Base-by-base conservation (phyloP, 2,329 filamentous ascomycete species). In the Tetracladium maxilliforme region DNA sequence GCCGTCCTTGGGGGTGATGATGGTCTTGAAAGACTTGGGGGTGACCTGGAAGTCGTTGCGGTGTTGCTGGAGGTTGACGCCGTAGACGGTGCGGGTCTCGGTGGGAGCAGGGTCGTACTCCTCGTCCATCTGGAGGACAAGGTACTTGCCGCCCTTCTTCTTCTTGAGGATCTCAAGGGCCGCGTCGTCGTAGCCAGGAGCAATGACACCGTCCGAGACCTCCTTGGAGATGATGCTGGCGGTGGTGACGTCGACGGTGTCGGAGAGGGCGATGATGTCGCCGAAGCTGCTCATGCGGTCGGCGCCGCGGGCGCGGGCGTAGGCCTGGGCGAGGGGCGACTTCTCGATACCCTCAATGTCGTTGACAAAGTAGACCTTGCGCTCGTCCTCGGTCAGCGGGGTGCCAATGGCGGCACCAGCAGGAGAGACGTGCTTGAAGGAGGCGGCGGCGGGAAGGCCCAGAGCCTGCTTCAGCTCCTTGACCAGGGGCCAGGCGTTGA, bases 251-350 rank as follows among this genome's bases (percentile, higher is more conserved):
- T 98, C 90, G 30, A 94, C 86, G 28, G 83, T 58, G 46, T 92
- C 80, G 36, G 83, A 92, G 16, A 95, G 70, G 21, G 87, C 90
- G 47, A 95, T 92, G 50, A 95, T 68, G 52, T 98, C 90, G 35
- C 90, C 90, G 47, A 95, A 98, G 59, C 82, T 92, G 54, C 84
- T 93, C 90, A 95, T 95, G 42, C 90, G 81, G 58, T 98, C 90
- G 24, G 90, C 86, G 37, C 90, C 90, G 45, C 90, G 76, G 28
- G 90, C 90, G 47, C 90, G 81, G 30, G 90, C 87, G 45, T 98
- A 98, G 19, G 90, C 90, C 56, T 93, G 86, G 14, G 90, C 90
- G 16, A 95, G 70, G 21, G 64, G 66, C 7, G 87, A 95, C 23
- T 68, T 69, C 53, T 92, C 83, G 34, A 98, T 73, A 27, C 83